Evolutionary conservation across 768 basidiomycete species (phyloP).

Genomic region (Fistulinella prunicolor): DNA sequence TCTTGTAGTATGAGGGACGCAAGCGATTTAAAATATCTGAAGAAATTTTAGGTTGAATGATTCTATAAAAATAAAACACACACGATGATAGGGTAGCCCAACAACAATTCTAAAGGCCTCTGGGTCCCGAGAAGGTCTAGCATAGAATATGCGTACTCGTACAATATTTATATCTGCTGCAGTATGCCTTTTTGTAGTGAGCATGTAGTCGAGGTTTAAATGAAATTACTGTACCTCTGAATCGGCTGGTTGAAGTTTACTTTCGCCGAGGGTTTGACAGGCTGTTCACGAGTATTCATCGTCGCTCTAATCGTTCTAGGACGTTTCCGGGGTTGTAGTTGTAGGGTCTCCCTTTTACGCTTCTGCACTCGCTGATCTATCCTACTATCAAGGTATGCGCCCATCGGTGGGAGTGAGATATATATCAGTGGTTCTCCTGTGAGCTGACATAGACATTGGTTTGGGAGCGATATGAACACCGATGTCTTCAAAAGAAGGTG

Average conservation of each 20-base stretch:
- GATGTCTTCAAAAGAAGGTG: constrained; percentile 75
- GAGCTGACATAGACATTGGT: constrained; percentile 82
- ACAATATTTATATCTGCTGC: constrained; percentile 51
- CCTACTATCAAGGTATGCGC: constrained; percentile 12
- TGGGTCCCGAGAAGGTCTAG: constrained; percentile 52
- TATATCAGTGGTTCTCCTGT: constrained; percentile 68
- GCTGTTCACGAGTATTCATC: constrained; percentile 2
- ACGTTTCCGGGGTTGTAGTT: constrained; percentile 28
- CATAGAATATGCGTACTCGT: constrained; percentile 66
- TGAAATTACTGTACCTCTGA: constrained; percentile 17
- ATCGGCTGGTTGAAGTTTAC: constrained; percentile 8
- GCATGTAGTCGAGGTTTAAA: neutral
- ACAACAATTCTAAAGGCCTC: constrained; percentile 49
- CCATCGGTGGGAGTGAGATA: constrained; percentile 26
- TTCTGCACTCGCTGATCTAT: constrained; percentile 11
- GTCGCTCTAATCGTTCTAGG: constrained; percentile 11
- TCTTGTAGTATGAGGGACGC: constrained; percentile 41
- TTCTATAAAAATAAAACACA: constrained; percentile 16
- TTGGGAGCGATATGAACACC: constrained; percentile 74
- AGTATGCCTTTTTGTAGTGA: constrained; percentile 34
- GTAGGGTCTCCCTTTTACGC: constrained; percentile 18
- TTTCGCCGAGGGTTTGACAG: constrained; percentile 6
- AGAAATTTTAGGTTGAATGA: neutral
- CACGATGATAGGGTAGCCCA: constrained; percentile 70
- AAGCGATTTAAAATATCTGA: constrained; percentile 68